A percentile compares a stretch with the other conserved stretches of the same genome.
Evolutionary conservation across 169 alveolate species (phyloP).

Genomic region (Plasmodium gallinaceum): DNA sequence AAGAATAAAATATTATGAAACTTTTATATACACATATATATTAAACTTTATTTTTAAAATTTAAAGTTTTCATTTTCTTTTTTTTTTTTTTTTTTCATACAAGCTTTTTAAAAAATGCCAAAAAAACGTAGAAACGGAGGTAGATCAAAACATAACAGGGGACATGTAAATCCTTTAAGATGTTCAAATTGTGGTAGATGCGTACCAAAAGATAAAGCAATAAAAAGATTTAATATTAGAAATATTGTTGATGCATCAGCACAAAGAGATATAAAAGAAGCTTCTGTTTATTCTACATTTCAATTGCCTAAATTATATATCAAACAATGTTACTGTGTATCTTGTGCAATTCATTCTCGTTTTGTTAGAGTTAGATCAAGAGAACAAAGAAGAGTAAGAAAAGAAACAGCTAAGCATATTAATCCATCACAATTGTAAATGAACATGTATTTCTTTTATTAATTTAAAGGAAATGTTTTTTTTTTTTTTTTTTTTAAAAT

Average conservation of each 20-base stretch:
- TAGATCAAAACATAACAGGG: slow-evolving; percentile 99
- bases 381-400: slow-evolving; percentile 91
- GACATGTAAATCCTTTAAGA: slow-evolving; percentile 97
- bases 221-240: slow-evolving; percentile 98
- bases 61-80: background rate
- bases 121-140: slow-evolving; percentile 99
- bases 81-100: background rate
- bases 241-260: slow-evolving; percentile 99
- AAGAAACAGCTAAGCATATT: slow-evolving; percentile 74
- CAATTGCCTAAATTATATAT: slow-evolving; percentile 98
- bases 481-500: background rate
- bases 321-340: slow-evolving; percentile 99
- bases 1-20: too few relatives aligned
- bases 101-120: slow-evolving; percentile 91
- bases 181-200: slow-evolving; percentile 99
- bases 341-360: slow-evolving; percentile 99
- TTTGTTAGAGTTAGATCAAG: slow-evolving; percentile 96
- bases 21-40: background rate
- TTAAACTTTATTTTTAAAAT: background rate
- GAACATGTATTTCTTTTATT: slow-evolving; percentile 3
- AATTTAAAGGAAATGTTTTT: background rate
- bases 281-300: slow-evolving; percentile 94
- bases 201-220: slow-evolving; percentile 99
- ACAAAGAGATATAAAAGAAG: slow-evolving; percentile 97
- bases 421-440: slow-evolving; percentile 63